phyloP scores from a whole-genome alignment of 1,284 basidiomycete genomes.

The Puccinia novopanici region DNA sequence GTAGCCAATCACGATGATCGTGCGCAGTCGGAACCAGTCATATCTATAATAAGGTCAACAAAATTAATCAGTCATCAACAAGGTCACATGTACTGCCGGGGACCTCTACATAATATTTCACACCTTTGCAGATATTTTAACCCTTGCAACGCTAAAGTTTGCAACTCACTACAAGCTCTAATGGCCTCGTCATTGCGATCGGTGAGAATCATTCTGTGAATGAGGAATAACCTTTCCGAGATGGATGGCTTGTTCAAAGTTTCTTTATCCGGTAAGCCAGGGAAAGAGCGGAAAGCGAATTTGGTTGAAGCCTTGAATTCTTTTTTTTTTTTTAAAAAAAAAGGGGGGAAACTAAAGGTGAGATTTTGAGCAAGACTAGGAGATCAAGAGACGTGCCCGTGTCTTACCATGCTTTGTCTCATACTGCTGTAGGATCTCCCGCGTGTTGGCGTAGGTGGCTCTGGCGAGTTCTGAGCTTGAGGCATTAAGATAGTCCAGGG shows the following conservation, averaged over 20 bases:
- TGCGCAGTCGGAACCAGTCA: slow-evolving; percentile 72
- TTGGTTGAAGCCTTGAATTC: slow-evolving; percentile 68
- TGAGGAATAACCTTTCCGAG: slow-evolving; percentile 56
- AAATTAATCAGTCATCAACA: slow-evolving; percentile 8
- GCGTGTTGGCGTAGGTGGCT: slow-evolving; percentile 71
- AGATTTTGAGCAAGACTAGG: background rate
- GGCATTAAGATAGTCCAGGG: slow-evolving; percentile 57
- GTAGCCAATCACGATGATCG: slow-evolving; percentile 73
- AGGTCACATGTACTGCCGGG: background rate
- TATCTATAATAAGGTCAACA: slow-evolving; percentile 62
- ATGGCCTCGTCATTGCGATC: slow-evolving; percentile 65
- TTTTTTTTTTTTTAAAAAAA: slow-evolving; percentile 56
- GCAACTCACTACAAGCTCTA: slow-evolving; percentile 64
- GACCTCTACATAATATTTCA: slow-evolving; percentile 51
- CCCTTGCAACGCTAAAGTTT: slow-evolving; percentile 67
- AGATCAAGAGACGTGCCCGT: background rate
- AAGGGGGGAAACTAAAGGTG: too few species aligned
- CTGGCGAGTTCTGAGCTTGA: slow-evolving; percentile 62
- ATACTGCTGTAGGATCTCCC: slow-evolving; percentile 78
- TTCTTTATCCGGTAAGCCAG: slow-evolving; percentile 59
- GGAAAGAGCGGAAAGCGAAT: slow-evolving; percentile 69
- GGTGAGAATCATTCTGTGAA: slow-evolving; percentile 59
- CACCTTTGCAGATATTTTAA: slow-evolving; percentile 79
- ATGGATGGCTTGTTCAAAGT: slow-evolving; percentile 60
- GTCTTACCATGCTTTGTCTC: slow-evolving; percentile 70